Evolutionary conservation across 192 early-diverging fungal genomes (phyloP).

Genomic region (Dissophora globulifera): DNA sequence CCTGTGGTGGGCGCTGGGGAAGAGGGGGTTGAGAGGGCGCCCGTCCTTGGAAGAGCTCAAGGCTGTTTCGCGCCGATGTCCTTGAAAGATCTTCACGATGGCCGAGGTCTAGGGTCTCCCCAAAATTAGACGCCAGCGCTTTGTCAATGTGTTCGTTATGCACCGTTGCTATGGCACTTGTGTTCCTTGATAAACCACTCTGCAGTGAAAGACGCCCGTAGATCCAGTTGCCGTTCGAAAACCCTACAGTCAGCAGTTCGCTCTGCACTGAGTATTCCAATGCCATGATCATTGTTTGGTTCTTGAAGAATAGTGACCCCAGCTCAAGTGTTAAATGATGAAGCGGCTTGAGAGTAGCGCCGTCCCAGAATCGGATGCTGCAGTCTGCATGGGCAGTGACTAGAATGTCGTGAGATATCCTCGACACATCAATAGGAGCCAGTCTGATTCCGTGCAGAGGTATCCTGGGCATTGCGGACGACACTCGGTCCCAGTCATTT

Average conservation of each 20-base stretch:
- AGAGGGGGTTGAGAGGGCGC: background rate
- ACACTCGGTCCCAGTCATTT: background rate
- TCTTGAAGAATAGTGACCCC: slow-evolving; percentile 27
- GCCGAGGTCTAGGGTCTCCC: background rate
- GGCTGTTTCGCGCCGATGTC: background rate
- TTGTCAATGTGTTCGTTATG: slow-evolving; percentile 1
- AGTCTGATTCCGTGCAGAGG: slow-evolving; percentile 55
- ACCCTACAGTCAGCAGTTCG: slow-evolving; percentile 48
- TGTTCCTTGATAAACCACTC: slow-evolving; percentile 8
- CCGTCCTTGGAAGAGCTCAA: background rate
- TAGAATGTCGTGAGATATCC: slow-evolving; percentile 55
- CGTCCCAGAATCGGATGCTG: slow-evolving; percentile 61
- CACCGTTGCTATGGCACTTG: slow-evolving; percentile 2
- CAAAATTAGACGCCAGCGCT: background rate
- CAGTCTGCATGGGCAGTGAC: slow-evolving; percentile 54
- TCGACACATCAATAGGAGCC: slow-evolving; percentile 42
- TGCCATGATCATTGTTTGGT: slow-evolving; percentile 23
- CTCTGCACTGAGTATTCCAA: slow-evolving; percentile 46
- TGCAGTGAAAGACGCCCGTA: slow-evolving; percentile 14
- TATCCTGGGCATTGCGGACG: slow-evolving; percentile 20
- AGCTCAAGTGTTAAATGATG: slow-evolving; percentile 51
- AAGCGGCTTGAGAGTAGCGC: slow-evolving; percentile 55
- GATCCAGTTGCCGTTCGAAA: slow-evolving; percentile 44
- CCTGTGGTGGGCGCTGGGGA: too few relatives aligned
- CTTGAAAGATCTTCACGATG: background rate